Evolutionary conservation across 108 stramenopile species (phyloP).

Genomic region (Nitzschia sp.): DNA sequence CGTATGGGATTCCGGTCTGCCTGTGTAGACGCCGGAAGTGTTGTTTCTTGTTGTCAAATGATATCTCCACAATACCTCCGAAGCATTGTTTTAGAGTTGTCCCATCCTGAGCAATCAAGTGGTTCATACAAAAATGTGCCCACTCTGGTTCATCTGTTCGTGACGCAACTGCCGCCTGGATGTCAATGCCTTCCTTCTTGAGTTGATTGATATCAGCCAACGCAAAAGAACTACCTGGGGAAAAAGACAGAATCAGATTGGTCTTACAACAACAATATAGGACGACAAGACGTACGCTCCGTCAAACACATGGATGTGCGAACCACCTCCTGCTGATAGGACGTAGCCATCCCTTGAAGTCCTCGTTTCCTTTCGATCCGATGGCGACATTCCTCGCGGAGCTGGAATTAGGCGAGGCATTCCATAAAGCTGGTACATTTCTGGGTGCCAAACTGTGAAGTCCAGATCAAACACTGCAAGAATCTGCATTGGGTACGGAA

Average conservation of each 20-base stretch:
- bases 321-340: conserved; percentile 17
- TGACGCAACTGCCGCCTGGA: conserved; percentile 70
- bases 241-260: neutral
- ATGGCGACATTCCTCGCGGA: conserved; percentile 16
- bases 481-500: neutral
- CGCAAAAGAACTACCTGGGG: conserved; percentile 35
- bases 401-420: conserved; percentile 19
- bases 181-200: conserved; percentile 31
- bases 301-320: conserved; percentile 46
- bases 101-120: conserved; percentile 47
- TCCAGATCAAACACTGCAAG: conserved; percentile 54
- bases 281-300: conserved; percentile 41
- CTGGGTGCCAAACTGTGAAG: conserved; percentile 54
- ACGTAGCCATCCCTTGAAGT: conserved; percentile 30
- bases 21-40: conserved; percentile 68
- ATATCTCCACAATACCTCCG: conserved; percentile 52
- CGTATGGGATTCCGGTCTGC: conserved; percentile 62
- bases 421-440: conserved; percentile 54
- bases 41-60: conserved; percentile 48
- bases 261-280: neutral
- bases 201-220: conserved; percentile 59
- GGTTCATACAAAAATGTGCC: conserved; percentile 66
- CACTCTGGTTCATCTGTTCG: conserved; percentile 75
- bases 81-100: conserved; percentile 51
- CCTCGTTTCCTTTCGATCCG: conserved; percentile 7